A percentile compares a stretch with the other conserved stretches of the same genome.
phyloP scores from a whole-genome alignment of 345 rosid genomes.

The Populus davidiana region DNA sequence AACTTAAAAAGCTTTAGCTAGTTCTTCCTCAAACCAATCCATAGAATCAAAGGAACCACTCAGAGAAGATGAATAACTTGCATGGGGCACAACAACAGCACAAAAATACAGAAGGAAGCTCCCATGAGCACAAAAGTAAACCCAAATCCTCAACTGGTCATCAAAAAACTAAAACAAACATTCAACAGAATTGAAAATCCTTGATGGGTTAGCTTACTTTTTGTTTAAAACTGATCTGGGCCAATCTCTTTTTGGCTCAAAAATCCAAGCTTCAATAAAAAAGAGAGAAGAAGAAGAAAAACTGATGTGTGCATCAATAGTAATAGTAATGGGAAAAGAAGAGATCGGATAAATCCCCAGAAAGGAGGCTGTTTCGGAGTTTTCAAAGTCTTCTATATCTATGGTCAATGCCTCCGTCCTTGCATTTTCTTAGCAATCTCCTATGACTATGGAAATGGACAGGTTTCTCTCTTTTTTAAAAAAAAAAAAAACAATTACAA shows the following conservation, averaged over 20 bases:
- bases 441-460: slow-evolving; percentile 41
- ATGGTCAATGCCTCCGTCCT: slow-evolving; percentile 70
- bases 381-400: slow-evolving; percentile 49
- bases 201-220: slow-evolving; percentile 39
- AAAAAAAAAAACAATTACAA: neutral
- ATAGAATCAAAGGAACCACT: neutral
- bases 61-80: neutral
- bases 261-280: slow-evolving; percentile 4
- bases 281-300: slow-evolving; percentile 14
- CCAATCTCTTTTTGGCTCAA: slow-evolving; percentile 21
- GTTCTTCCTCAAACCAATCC: slow-evolving; percentile 2
- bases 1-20: neutral
- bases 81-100: neutral
- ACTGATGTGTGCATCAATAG: slow-evolving; percentile 5
- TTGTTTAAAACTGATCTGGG: slow-evolving; percentile 47
- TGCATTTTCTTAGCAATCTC: slow-evolving; percentile 45
- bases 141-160: slow-evolving; percentile 23
- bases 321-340: slow-evolving; percentile 10
- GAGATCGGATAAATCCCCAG: slow-evolving; percentile 30
- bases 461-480: slow-evolving; percentile 21
- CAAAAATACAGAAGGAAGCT: slow-evolving; percentile 15
- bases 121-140: slow-evolving; percentile 13
- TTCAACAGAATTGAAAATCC: slow-evolving; percentile 16
- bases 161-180: slow-evolving; percentile 11
- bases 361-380: slow-evolving; percentile 44